phyloP scores from a whole-genome alignment of 352 stramenopile genomes.

The Phytophthora melonis region DNA sequence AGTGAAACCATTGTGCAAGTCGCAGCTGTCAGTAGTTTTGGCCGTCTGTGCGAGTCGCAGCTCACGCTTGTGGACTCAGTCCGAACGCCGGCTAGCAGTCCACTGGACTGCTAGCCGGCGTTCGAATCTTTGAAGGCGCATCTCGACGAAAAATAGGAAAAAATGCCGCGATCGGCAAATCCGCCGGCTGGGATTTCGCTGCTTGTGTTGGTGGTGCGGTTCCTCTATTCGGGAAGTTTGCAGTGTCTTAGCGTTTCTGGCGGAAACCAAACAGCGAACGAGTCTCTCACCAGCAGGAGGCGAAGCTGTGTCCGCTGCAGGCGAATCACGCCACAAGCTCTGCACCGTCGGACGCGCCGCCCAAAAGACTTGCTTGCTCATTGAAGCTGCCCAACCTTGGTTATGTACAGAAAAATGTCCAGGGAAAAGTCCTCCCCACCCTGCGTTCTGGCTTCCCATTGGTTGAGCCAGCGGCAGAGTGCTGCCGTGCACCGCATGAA shows the following conservation, averaged over 20 bases:
- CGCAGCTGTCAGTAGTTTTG: too few relatives aligned
- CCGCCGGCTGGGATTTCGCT: neutral
- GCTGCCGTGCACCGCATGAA: neutral
- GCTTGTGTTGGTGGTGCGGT: neutral
- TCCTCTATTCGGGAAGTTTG: too few relatives aligned
- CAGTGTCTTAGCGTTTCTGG: neutral
- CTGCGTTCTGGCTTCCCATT: constrained; percentile 11
- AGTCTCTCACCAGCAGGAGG: too few relatives aligned
- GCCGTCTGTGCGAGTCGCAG: too few relatives aligned
- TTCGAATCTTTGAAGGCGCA: neutral
- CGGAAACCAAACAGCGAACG: too few relatives aligned
- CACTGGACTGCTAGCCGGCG: too few relatives aligned
- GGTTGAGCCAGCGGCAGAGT: neutral
- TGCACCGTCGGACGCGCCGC: neutral
- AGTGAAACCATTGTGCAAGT: too few relatives aligned
- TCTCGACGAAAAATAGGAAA: neutral
- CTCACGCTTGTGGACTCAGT: too few relatives aligned
- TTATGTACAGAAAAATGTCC: neutral
- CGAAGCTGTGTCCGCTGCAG: too few relatives aligned
- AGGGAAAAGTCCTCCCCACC: constrained; percentile 24
- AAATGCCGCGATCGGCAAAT: neutral
- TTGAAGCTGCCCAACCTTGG: neutral
- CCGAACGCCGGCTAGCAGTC: too few relatives aligned
- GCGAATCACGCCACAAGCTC: too few relatives aligned
- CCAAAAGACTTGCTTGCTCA: constrained; percentile 6